A percentile compares a stretch with the other conserved stretches of the same genome.
Evolutionary conservation across 352 stramenopile species (phyloP).

Genomic region (Phytopythium kandeliae): DNA sequence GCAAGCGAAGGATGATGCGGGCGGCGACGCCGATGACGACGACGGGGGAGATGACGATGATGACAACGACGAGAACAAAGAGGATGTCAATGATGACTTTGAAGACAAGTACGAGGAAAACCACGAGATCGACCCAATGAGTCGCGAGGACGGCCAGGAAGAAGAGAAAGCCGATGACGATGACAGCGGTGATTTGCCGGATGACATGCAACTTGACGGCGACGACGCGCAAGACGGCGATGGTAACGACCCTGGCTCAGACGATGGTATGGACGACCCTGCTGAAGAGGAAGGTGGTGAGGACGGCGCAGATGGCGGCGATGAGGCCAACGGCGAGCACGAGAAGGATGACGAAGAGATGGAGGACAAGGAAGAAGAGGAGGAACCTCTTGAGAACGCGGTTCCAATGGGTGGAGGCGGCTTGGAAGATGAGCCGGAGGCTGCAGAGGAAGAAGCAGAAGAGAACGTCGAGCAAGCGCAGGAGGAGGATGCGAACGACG

Average conservation of each 20-base stretch:
- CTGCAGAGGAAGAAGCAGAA: constrained; percentile 42
- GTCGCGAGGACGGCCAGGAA: constrained; percentile 47
- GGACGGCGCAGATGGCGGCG: constrained; percentile 22
- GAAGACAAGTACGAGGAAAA: constrained; percentile 85
- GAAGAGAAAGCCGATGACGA: constrained; percentile 54
- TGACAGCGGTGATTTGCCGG: constrained; percentile 62
- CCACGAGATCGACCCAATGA: constrained; percentile 48
- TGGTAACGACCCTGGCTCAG: constrained; percentile 41
- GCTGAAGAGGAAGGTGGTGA: constrained; percentile 33
- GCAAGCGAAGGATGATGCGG: constrained; percentile 33
- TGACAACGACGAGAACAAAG: constrained; percentile 58
- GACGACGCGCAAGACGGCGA: constrained; percentile 36
- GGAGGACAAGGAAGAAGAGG: constrained; percentile 54
- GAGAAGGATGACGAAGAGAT: constrained; percentile 53
- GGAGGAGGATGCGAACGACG: constrained; percentile 33
- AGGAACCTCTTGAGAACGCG: constrained; percentile 60
- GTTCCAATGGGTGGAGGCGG: constrained; percentile 68
- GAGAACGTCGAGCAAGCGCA: constrained; percentile 60
- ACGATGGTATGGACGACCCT: constrained; percentile 52
- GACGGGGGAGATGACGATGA: constrained; percentile 30
- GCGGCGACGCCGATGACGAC: constrained; percentile 21
- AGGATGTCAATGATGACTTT: constrained; percentile 90
- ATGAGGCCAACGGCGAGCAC: constrained; percentile 25
- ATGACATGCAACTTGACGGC: constrained; percentile 84
- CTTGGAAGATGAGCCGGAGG: constrained; percentile 69